Percentiles rank a stretch among this genome's conserved stretches.
Conservation (phyloP, 768 basidiomycete genomes). For the Hypholoma sublateritium region DNA sequence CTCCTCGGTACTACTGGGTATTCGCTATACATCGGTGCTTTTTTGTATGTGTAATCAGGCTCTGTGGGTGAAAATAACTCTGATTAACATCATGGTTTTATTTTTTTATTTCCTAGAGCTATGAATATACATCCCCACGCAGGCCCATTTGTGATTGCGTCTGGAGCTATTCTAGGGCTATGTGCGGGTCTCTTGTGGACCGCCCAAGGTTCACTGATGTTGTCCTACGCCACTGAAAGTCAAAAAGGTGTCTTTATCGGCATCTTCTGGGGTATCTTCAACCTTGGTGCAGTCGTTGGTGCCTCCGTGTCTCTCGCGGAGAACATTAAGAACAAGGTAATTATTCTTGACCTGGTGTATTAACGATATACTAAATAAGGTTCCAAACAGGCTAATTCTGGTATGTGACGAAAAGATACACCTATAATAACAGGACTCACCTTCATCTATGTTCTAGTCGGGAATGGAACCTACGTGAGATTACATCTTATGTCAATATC, state of each 20-base stretch:
- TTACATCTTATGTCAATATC: neutral
- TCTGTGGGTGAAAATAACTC: neutral
- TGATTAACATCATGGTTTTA: neutral
- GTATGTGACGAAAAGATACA: slow-evolving; percentile 23
- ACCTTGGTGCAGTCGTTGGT: slow-evolving; percentile 78
- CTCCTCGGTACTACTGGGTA: slow-evolving; percentile 76
- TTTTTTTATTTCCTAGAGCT: slow-evolving; percentile 50
- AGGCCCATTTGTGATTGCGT: slow-evolving; percentile 65
- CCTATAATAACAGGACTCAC: neutral
- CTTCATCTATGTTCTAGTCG: slow-evolving; percentile 37
- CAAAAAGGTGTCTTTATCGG: slow-evolving; percentile 79
- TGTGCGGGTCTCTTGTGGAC: slow-evolving; percentile 78
- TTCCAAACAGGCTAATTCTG: slow-evolving; percentile 34
- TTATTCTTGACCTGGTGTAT: slow-evolving; percentile 15
- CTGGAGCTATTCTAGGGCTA: slow-evolving; percentile 75
- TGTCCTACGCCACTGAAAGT: slow-evolving; percentile 78
- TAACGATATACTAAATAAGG: neutral
- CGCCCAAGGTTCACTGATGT: slow-evolving; percentile 82
- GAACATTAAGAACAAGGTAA: slow-evolving; percentile 63
- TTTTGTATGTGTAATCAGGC: slow-evolving; percentile 47
- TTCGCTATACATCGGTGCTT: slow-evolving; percentile 72
- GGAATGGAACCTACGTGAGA: slow-evolving; percentile 75
- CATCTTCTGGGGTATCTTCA: slow-evolving; percentile 86
- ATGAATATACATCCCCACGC: slow-evolving; percentile 68
- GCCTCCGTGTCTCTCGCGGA: slow-evolving; percentile 71